Evolutionary conservation across 2,329 filamentous ascomycete species (phyloP), one percentile per base, ranked within the genome.

Genomic region (Fusarium neocosmosporiellum): DNA sequence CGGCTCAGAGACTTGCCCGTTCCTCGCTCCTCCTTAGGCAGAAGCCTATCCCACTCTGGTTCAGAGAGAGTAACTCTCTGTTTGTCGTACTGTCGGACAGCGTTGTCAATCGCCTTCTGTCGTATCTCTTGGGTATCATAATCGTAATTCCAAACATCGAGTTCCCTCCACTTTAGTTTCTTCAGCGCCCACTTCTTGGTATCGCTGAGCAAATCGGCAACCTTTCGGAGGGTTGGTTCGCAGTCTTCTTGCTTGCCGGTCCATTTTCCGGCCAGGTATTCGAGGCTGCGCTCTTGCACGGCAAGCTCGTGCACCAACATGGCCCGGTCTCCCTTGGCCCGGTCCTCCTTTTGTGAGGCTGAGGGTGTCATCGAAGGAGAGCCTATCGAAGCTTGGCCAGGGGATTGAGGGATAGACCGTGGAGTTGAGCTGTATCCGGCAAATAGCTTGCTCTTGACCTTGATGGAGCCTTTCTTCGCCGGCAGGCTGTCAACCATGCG

Each of bases 101-200:
- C 90, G 73, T 90, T 87, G 80, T 93, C 85, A 78, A 92, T 87
- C 70, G 88, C 86, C 75, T 86, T 82, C 78, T 94, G 84, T 33
- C 90, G 87, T 68, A 90, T 86, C 34, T 87, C 85, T 20, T 85
- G 80, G 39, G 79, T 83, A 50, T 84, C 82, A 76, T 92, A 92
- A 31, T 87, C 82, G 78, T 90, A 91, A 65, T 85, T 87, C 86
- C 88, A 92, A 24, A 91, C 88, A 72, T 92, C 89, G 16, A 92
- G 84, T 71, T 92, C 90, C 79, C 87, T 91, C 86, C 87, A 92
- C 70, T 86, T 88, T 27, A 84, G 81, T 80, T 88, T 89, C 69
- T 87, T 86, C 73, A 92, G 80, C 36, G 83, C 80, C 85, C 88
- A 92, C 72, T 85, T 89, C 68, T 88, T 84, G 6, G 81, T 81